Evolutionary conservation across 2,329 filamentous ascomycete genomes (phyloP).

Genomic region (Pyrenochaeta sp.): DNA sequence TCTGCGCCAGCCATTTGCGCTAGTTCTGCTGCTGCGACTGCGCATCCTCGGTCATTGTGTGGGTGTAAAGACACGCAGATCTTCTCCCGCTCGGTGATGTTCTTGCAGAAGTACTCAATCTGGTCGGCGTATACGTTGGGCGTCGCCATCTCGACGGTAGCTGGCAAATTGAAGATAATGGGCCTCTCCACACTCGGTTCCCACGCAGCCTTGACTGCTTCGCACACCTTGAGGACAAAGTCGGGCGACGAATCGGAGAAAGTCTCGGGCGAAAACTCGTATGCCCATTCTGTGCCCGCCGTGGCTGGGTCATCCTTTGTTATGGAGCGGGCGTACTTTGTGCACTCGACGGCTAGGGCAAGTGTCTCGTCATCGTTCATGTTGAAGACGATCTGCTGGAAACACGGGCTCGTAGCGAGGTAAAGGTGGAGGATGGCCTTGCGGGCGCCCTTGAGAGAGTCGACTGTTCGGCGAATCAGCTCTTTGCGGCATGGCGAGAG

Average conservation of each 20-base stretch:
- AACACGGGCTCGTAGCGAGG: constrained; percentile 94
- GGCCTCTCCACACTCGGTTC: constrained; percentile 78
- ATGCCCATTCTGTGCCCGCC: constrained; percentile 73
- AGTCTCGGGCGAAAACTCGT: constrained; percentile 84
- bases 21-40: constrained; percentile 87
- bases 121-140: constrained; percentile 96
- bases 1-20: constrained; percentile 97
- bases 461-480: constrained; percentile 87
- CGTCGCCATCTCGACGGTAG: constrained; percentile 93
- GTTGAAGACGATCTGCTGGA: constrained; percentile 88
- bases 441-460: constrained; percentile 87
- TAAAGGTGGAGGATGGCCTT: constrained; percentile 96
- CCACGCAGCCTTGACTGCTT: constrained; percentile 95
- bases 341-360: constrained; percentile 83
- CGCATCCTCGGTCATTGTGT: constrained; percentile 93
- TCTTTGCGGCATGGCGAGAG: constrained; percentile 91
- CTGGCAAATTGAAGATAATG: constrained; percentile 96
- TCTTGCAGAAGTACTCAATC: constrained; percentile 91
- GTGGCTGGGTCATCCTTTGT: constrained; percentile 77
- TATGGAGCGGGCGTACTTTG: constrained; percentile 84
- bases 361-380: constrained; percentile 84
- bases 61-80: constrained; percentile 89
- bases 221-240: constrained; percentile 82
- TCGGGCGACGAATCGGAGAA: constrained; percentile 92
- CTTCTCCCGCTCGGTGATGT: constrained; percentile 86